A percentile compares a stretch with the other conserved stretches of the same genome.
Evolutionary conservation across 257 asterid species (phyloP).

Genomic region (Linaria vulgaris): DNA sequence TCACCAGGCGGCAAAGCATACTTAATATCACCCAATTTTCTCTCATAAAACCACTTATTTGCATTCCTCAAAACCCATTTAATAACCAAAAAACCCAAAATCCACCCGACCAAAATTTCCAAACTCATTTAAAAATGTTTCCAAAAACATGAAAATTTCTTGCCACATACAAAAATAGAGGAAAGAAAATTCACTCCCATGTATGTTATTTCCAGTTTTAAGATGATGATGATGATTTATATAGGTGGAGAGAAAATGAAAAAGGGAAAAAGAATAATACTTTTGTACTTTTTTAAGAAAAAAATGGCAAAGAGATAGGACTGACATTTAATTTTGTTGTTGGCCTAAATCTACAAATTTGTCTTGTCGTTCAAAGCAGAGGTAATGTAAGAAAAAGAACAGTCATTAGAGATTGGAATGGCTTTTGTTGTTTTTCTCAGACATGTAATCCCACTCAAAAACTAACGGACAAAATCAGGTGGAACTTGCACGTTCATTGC

Average conservation of each 20-base stretch:
- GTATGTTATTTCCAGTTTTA: not conserved
- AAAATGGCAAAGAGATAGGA: slow-evolving; percentile 8
- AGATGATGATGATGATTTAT: not conserved
- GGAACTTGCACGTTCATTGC: slow-evolving; percentile 4
- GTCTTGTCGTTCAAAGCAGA: slow-evolving; percentile 27
- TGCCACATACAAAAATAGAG: no score
- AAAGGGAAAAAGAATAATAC: not conserved
- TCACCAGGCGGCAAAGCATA: slow-evolving; percentile 85
- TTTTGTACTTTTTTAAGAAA: not conserved
- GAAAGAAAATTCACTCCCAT: not conserved
- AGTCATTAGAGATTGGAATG: not conserved
- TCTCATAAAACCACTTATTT: slow-evolving; percentile 52
- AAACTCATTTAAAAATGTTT: slow-evolving; percentile 25
- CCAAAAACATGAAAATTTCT: not conserved
- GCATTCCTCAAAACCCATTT: slow-evolving; percentile 26
- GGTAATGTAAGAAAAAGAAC: slow-evolving; percentile 1
- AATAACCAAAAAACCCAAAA: slow-evolving; percentile 22
- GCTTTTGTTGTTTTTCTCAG: not conserved
- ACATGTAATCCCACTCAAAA: slow-evolving; percentile 13
- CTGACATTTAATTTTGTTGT: slow-evolving; percentile 17
- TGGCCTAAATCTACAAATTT: slow-evolving; percentile 29
- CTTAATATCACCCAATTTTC: slow-evolving; percentile 47
- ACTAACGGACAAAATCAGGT: slow-evolving; percentile 33
- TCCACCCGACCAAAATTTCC: slow-evolving; percentile 23
- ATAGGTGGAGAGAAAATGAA: not conserved